Base-by-base conservation (phyloP, 306 rosid species). In the Fragaria vesca region DNA sequence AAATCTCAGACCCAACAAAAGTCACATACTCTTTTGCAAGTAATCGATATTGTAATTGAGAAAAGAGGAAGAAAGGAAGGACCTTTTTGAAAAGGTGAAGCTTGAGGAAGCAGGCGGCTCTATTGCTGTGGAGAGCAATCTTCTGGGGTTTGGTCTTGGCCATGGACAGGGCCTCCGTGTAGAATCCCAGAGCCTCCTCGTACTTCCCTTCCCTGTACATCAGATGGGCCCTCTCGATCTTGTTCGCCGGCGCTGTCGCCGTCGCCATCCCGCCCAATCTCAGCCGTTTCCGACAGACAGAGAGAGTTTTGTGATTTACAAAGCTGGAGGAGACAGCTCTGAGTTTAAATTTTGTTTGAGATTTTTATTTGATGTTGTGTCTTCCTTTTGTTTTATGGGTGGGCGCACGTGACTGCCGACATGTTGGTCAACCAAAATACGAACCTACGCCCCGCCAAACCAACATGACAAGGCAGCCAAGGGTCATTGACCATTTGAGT, bases 71-170 rank as follows among this genome's bases (percentile, higher is more conserved):
- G 42, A 48, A 21, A 50, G 36, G 26, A 13, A 20, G 20, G 42
- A 94, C 98, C 98, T 87, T 86, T 18, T 86, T 85, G 83, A 94
- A 94, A 89, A 87, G 80, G 66, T 92, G 97, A 75, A 94, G 98
- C 77, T 94, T 94, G 78, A 94, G 86, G 48, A 78, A 93, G 66
- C 98, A 94, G 78, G 98, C 97, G 70, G 98, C 98, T 17, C 98
- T 84, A 34, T 91, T 93, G 78, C 98, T 93, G 48, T 88, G 98
- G 34, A 93, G 78, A 46, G 97, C 91, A 74, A 91, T 92, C 88
- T 79, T 90, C 78, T 94, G 97, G 11, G 95, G 86, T 24, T 85
- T 88, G 68, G 92, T 90, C 74, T 80, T 92, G 28, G 97, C 95
- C 87, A 90, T 42, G 79, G 77, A 62, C 36, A 94, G 91, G 1